These are phyloP conservation scores for Globisporangium sylvaticum DNA, from an alignment of 352 stramenopile genomes.

Conservation along the genomic window DNA sequence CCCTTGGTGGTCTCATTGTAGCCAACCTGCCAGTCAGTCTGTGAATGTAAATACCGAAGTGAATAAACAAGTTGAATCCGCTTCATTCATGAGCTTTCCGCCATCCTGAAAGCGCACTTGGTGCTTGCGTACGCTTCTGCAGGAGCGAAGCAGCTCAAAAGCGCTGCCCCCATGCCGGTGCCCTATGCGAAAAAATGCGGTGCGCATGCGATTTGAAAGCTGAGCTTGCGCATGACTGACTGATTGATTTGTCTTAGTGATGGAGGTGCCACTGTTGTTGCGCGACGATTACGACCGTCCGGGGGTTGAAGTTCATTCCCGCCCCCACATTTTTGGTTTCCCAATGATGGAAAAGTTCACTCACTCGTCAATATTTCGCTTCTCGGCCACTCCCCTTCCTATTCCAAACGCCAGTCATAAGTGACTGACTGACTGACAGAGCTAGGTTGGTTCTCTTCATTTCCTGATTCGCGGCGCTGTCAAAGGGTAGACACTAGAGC, in stretches of 20 bases:
- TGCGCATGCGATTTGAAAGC: neutral
- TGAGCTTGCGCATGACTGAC: too few relatives aligned
- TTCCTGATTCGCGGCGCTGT: neutral
- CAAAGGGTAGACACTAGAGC: neutral
- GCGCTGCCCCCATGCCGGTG: neutral
- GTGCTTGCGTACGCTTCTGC: too few relatives aligned
- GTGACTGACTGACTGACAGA: too few relatives aligned
- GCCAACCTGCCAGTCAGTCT: too few relatives aligned
- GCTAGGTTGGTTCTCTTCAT: neutral
- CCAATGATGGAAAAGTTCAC: neutral
- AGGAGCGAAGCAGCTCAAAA: too few relatives aligned
- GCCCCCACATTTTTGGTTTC: neutral
- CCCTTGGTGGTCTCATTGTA: neutral
- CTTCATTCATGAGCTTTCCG: too few relatives aligned
- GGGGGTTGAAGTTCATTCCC: neutral
- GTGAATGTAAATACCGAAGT: too few relatives aligned
- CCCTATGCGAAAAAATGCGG: neutral
- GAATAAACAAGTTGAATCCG: too few relatives aligned
- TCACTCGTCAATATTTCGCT: conserved; percentile 1
- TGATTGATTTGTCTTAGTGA: neutral
- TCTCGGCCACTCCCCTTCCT: neutral
- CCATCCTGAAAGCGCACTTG: too few relatives aligned
- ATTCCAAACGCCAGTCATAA: neutral
- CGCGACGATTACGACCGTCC: neutral
- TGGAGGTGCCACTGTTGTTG: neutral